Evolutionary conservation across 2,329 filamentous ascomycete genomes (phyloP), one percentile per base, ranked within the genome.

Genomic region (Fusarium graminum): DNA sequence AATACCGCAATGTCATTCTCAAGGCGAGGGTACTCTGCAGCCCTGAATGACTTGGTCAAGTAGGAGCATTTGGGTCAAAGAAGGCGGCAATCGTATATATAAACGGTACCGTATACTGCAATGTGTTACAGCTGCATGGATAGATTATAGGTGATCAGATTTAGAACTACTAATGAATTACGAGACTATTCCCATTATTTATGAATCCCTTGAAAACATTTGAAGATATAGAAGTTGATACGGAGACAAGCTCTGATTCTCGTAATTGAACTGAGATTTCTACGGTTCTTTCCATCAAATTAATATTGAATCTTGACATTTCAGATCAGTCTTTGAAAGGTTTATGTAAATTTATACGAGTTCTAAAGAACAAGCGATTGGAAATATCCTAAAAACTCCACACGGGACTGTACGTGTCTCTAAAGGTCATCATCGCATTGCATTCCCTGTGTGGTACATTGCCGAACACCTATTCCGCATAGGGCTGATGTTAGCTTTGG

Each of bases 21-120:
- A 91, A 90, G 76, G 86, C 88, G n/a, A 85, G 84, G 68, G 88
- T 91, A 7, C 76, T 90, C 45, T 90, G 88, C 72, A 79, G 78
- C 47, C 79, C 82, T 10, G 82, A 85, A 22, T 22, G 22, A 25
- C 14, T 26, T 10, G 22, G 17, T 29, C n/a, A 47, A 14, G 16
- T 14, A 13, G 2, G 5, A 43, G 14, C 7, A 9, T 26, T 12
- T 22, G 28, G 7, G 29, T 29, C 36, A 51, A 9, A 32, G 36
- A 36, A 17, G 14, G 30, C 30, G 10, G n/a, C 26, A 41, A 25
- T 16, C 22, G 26, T 45, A 16, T 46, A 34, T 30, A 43, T 32
- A 39, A 19, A 39, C 36, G 28, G 32, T 30, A 17, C 17, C 25
- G 17, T 38, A 38, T 36, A 12, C 14, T 19, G 25, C n/a, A 17